Conservation (phyloP, 2,329 filamentous ascomycete species). For the Clarireedia hainanense region DNA sequence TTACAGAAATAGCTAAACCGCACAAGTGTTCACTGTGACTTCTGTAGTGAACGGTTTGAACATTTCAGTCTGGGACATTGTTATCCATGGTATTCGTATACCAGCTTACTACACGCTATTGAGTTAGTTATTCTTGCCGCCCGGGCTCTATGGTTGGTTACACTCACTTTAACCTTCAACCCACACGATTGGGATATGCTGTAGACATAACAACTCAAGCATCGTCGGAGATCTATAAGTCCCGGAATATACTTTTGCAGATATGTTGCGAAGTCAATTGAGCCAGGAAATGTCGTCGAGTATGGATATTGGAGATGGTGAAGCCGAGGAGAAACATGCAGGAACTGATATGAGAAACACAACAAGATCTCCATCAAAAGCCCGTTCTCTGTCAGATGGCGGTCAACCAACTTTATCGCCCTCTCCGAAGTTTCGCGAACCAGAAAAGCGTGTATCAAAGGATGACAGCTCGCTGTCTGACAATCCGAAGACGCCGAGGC, state of each 20-base stretch:
- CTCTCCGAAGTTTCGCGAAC: constrained; percentile 29
- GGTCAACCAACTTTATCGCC: constrained; percentile 24
- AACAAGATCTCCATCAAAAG: constrained; percentile 26
- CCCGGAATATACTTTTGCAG: background rate
- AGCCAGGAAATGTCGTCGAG: constrained; percentile 3
- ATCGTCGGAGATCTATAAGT: background rate
- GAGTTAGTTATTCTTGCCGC: background rate
- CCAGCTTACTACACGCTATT: background rate
- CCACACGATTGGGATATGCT: background rate
- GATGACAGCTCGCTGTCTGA: constrained; percentile 29
- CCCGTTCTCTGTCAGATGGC: constrained; percentile 26
- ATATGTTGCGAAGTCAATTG: background rate
- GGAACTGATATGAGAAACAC: constrained; percentile 1
- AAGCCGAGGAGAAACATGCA: constrained; percentile 1
- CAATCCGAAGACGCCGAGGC: constrained; percentile 63
- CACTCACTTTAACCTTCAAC: background rate
- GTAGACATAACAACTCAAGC: background rate
- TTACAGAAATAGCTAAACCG: no score
- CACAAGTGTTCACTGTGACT: no score
- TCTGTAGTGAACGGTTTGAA: no score
- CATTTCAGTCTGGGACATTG: background rate
- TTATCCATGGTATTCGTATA: background rate
- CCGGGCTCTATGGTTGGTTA: background rate
- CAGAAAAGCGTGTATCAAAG: constrained; percentile 26
- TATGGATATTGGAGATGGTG: constrained; percentile 6